Base-by-base conservation (phyloP, 805 yeast genomes). In the Grigorovia jiainica region DNA sequence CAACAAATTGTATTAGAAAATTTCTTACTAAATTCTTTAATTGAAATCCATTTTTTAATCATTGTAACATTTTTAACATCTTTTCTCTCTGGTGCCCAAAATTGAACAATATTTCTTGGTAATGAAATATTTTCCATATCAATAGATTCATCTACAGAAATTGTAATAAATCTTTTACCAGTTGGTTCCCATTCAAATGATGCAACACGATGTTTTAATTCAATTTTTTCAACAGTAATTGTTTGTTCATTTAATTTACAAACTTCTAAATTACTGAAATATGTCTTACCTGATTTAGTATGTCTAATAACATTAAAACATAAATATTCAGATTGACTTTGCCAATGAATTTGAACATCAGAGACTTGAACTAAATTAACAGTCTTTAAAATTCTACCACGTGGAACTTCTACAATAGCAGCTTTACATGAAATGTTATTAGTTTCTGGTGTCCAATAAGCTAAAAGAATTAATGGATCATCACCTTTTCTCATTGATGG, bases 231-330 rank as follows among this genome's bases (percentile, higher is more conserved):
- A 46, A 89, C 95, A 25, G 98, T 97, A 52, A 90, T 77, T 56
- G 84, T 95, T 66, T 78, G 85, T 66, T 90, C 98, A 46, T 73
- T 72, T 44, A 87, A 66, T 57, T 86, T 82, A 75, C 90, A 86
- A 60, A 92, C 82, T 67, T 92, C 97, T 63, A 92, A 73, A 61
- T 87, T 87, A 44, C 96, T 79, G 73, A 87, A 87, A 41, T 81
- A 65, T 17, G 95, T 85, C 76, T 94, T 92, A 64, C 82, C 85
- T 39, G 96, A 82, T 67, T 92, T 92, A 43, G 97, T 86, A 67
- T 87, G 95, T 68, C 97, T 86, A 65, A 89, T 96, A 53, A 92
- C 96, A 70, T 85, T 87, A 59, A 89, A 94, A 69, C 96, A 86
- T 60, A 92, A 68, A 62, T 70, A 82, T 54, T 78, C 80, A 49